phyloP scores from a whole-genome alignment of 495 filamentous ascomycete species.

The Mycothermus thermophilus region DNA sequence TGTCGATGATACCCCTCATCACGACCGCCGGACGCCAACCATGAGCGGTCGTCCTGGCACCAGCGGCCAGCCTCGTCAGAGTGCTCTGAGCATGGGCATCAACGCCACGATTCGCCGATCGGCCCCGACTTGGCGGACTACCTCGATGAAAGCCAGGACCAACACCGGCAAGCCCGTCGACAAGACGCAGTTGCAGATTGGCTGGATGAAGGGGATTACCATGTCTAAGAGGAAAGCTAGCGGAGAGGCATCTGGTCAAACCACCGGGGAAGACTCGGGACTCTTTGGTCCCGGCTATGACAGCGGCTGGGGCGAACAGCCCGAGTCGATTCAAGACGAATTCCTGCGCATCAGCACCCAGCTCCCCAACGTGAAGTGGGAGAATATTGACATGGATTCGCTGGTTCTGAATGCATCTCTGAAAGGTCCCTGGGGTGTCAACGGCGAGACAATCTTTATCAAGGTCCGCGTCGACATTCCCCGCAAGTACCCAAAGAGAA shows the following conservation, averaged over 20 bases:
- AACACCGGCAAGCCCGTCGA: slow-evolving; percentile 47
- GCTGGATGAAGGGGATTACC: slow-evolving; percentile 90
- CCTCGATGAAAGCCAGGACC: slow-evolving; percentile 52
- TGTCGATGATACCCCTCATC: slow-evolving; percentile 38
- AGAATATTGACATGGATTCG: slow-evolving; percentile 68
- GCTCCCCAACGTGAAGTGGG: slow-evolving; percentile 73
- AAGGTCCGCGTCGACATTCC: slow-evolving; percentile 74
- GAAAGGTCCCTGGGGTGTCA: slow-evolving; percentile 72
- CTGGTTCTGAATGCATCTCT: slow-evolving; percentile 62
- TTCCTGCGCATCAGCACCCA: slow-evolving; percentile 71
- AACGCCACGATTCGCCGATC: slow-evolving; percentile 28
- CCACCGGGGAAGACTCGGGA: slow-evolving; percentile 28
- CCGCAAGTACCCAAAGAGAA: slow-evolving; percentile 53
- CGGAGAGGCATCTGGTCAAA: slow-evolving; percentile 19
- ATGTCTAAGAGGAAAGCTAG: slow-evolving; percentile 46
- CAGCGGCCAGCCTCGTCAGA: slow-evolving; percentile 25
- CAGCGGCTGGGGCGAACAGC: slow-evolving; percentile 55
- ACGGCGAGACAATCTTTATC: slow-evolving; percentile 57
- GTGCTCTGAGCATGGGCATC: slow-evolving; percentile 32
- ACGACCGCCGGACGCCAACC: slow-evolving; percentile 30
- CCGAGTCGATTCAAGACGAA: slow-evolving; percentile 74
- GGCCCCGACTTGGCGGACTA: slow-evolving; percentile 30
- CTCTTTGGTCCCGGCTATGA: slow-evolving; percentile 32
- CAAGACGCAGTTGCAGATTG: slow-evolving; percentile 45
- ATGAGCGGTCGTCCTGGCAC: slow-evolving; percentile 37